Conservation (phyloP, 139 green algal genomes). For the Spirogloea muscicola region DNA sequence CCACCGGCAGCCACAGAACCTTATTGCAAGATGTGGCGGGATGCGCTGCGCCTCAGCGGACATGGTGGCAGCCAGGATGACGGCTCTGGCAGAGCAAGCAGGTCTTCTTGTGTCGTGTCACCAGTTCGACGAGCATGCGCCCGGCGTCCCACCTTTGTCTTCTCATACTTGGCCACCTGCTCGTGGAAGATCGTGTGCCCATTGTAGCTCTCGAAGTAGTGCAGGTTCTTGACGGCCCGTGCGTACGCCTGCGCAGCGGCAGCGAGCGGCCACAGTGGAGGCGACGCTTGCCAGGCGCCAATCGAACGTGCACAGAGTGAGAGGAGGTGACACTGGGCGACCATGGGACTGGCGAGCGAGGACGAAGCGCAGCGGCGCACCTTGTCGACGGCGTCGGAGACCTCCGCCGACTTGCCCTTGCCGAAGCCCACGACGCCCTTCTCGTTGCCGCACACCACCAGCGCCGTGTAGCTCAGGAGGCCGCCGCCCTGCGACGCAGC, state of each 20-base stretch:
- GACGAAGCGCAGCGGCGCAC: not conserved
- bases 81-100: too few relatives aligned
- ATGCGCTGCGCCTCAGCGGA: not conserved
- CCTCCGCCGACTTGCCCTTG: slow-evolving; percentile 50
- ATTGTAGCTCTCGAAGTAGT: slow-evolving; percentile 49
- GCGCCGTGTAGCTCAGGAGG: slow-evolving; percentile 49
- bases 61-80: not conserved
- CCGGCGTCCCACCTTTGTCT: slow-evolving; percentile 37
- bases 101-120: not conserved
- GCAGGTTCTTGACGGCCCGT: slow-evolving; percentile 44
- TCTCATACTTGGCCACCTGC: slow-evolving; percentile 45
- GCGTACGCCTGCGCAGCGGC: slow-evolving; percentile 43
- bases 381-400: slow-evolving; percentile 46
- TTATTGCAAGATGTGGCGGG: not conserved
- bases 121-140: not conserved
- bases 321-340: too few relatives aligned
- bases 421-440: slow-evolving; percentile 49
- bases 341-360: too few relatives aligned
- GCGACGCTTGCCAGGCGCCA: not conserved
- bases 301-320: too few relatives aligned
- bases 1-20: not conserved
- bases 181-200: slow-evolving; percentile 47
- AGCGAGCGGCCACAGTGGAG: not conserved
- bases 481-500: slow-evolving; percentile 41
- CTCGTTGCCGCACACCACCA: slow-evolving; percentile 55